A percentile compares a stretch with the other conserved stretches of the same genome.
phyloP scores from a whole-genome alignment of 345 rosid genomes.

The Camelina sativa region DNA sequence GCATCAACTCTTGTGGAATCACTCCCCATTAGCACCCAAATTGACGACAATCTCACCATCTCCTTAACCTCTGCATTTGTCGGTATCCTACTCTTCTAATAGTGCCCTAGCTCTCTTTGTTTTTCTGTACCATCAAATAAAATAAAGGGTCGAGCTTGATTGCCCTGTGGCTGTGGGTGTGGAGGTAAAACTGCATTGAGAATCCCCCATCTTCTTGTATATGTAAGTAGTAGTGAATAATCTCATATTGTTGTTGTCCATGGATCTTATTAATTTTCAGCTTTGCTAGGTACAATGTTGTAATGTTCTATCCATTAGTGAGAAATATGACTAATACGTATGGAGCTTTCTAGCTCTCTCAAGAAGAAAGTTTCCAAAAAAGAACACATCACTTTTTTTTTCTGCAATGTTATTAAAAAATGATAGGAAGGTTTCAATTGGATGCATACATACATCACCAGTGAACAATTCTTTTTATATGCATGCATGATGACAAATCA shows the following conservation, averaged over 20 bases:
- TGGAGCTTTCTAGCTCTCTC: too few species aligned
- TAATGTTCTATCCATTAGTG: conserved; percentile 35
- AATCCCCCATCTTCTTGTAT: background rate
- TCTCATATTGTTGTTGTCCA: background rate
- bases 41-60: conserved; percentile 92
- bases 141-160: conserved; percentile 7
- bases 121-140: conserved; percentile 5
- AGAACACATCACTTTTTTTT: too few species aligned
- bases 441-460: background rate
- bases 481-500: conserved; percentile 1
- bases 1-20: conserved; percentile 87
- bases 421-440: background rate
- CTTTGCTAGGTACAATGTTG: conserved; percentile 34
- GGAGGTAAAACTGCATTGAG: conserved; percentile 8
- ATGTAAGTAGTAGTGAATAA: conserved; percentile 3
- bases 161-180: background rate
- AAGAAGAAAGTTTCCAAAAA: too few species aligned
- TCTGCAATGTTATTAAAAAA: background rate
- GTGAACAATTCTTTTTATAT: background rate
- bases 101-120: background rate
- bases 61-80: conserved; percentile 64
- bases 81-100: conserved; percentile 59
- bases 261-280: conserved; percentile 13
- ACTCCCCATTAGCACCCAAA: conserved; percentile 66
- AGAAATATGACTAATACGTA: background rate